These are phyloP conservation scores for Dactylella cylindrospora DNA, from an alignment of 2,329 filamentous ascomycete genomes.

Conservation along the genomic window DNA sequence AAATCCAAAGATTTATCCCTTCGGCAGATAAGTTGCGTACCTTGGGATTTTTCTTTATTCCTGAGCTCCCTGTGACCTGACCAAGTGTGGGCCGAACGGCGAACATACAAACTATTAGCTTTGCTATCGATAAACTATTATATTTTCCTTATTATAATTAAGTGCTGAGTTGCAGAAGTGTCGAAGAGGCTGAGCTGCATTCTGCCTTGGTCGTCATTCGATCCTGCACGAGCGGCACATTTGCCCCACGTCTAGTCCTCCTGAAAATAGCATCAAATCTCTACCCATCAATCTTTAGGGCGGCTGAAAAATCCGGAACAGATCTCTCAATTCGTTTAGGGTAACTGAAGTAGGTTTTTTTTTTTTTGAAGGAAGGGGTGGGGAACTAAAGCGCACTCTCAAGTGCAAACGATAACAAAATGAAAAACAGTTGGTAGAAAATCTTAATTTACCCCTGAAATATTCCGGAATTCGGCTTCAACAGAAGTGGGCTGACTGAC, in stretches of 20 bases:
- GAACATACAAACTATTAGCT: too few species aligned
- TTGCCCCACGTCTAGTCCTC: constrained; percentile 7
- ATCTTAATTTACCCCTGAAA: constrained; percentile 28
- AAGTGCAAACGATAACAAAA: constrained; percentile 7
- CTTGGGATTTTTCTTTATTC: too few species aligned
- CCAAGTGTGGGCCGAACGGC: too few species aligned
- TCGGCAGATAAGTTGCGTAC: too few species aligned
- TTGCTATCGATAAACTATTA: too few species aligned
- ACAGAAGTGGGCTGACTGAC: constrained; percentile 10
- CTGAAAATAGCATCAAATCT: constrained; percentile 36
- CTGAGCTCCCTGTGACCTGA: too few species aligned
- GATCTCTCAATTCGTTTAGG: background rate
- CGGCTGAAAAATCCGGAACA: constrained; percentile 36
- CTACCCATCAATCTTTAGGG: background rate
- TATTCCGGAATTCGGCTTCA: constrained; percentile 28
- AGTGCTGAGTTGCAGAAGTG: too few species aligned
- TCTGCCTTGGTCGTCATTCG: background rate
- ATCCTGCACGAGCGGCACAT: constrained; percentile 30
- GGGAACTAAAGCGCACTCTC: too few species aligned
- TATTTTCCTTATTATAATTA: too few species aligned
- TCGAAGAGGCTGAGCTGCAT: constrained; percentile 28
- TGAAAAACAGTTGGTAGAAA: constrained; percentile 12
- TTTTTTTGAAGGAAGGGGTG: constrained; percentile 3
- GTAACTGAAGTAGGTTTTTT: constrained; percentile 4
- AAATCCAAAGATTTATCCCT: too few species aligned